Conservation (phyloP, 164 flowering plant genomes). For the Cinnamomum chago region DNA sequence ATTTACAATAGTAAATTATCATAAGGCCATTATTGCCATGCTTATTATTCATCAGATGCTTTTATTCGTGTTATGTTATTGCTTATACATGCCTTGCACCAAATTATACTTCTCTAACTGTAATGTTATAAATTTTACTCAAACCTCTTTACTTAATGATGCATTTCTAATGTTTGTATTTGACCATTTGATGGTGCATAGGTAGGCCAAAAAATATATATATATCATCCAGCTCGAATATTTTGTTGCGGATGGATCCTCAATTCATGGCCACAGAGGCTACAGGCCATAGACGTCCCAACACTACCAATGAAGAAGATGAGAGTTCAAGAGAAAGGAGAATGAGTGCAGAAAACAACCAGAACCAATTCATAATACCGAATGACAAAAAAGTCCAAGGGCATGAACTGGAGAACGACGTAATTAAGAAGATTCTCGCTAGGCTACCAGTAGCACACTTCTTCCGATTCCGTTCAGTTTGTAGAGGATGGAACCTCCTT, state of each 20-base stretch:
- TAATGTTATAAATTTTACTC: too few species aligned
- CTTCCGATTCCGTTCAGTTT: slow-evolving; percentile 51
- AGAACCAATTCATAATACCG: neutral
- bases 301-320: neutral
- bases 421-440: slow-evolving; percentile 55
- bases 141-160: too few species aligned
- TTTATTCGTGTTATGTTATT: neutral
- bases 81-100: neutral
- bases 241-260: neutral
- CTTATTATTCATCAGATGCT: neutral
- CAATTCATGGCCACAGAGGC: neutral
- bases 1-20: neutral
- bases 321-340: neutral
- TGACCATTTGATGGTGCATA: too few species aligned
- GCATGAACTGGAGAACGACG: slow-evolving; percentile 48
- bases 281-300: neutral
- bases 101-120: too few species aligned
- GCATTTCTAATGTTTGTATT: too few species aligned
- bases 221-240: too few species aligned
- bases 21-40: neutral
- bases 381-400: neutral
- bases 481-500: slow-evolving; percentile 66
- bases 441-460: slow-evolving; percentile 59
- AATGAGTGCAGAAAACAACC: neutral
- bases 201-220: too few species aligned